A percentile compares a stretch with the other conserved stretches of the same genome.
These are phyloP conservation scores for Fusarium sp. DNA, from an alignment of 2,329 filamentous ascomycete genomes.

Conservation along the genomic window DNA sequence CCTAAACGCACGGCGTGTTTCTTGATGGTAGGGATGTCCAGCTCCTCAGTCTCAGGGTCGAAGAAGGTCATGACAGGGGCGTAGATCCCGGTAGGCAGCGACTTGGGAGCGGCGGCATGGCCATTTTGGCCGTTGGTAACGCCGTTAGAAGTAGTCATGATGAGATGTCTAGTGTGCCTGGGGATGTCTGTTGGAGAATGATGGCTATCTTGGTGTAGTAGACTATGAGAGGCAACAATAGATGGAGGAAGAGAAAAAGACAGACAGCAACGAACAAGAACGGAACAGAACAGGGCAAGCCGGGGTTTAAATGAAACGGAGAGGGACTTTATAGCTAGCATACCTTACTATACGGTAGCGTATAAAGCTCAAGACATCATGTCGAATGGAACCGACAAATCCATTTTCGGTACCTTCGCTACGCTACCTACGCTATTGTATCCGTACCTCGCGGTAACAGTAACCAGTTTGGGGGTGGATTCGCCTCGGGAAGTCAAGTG, in stretches of 20 bases:
- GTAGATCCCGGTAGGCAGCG: conserved; percentile 84
- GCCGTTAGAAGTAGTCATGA: conserved; percentile 42
- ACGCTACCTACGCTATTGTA: background rate
- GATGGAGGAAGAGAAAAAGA: conserved; percentile 6
- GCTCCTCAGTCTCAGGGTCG: conserved; percentile 81
- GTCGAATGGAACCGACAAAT: conserved; percentile 28
- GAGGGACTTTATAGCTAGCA: conserved; percentile 37
- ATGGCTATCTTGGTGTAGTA: background rate
- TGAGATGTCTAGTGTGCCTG: conserved; percentile 3
- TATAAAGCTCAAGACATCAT: conserved; percentile 22
- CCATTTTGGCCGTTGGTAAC: conserved; percentile 37
- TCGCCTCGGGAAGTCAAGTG: conserved; percentile 42
- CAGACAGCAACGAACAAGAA: conserved; percentile 10
- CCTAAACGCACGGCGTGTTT: conserved; percentile 82
- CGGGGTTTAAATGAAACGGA: conserved; percentile 27
- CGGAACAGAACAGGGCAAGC: background rate
- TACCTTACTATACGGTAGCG: conserved; percentile 8
- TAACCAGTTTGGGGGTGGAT: conserved; percentile 43
- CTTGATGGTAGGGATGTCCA: conserved; percentile 82
- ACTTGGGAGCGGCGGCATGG: conserved; percentile 52
- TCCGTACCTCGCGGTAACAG: background rate
- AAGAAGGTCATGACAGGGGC: conserved; percentile 94
- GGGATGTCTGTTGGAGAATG: background rate
- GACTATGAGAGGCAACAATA: background rate
- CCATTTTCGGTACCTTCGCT: conserved; percentile 9